Base-by-base conservation (phyloP, 352 stramenopile genomes). In the Pythium aquatile region DNA sequence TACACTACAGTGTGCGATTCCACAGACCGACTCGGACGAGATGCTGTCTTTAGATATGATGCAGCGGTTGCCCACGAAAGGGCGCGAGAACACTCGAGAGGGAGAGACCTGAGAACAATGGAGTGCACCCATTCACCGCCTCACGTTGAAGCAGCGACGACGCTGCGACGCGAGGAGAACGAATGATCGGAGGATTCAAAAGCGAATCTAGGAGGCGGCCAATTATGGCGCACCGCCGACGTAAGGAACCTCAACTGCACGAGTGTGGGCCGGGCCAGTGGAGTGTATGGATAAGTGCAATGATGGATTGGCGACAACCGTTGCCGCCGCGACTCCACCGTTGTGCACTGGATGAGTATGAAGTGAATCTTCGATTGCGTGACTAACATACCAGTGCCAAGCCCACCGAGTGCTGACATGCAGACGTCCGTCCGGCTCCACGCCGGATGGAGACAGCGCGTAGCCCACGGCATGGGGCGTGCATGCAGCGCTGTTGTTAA, bases 131-230 rank as follows among this genome's bases (percentile, higher is more conserved):
- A 24, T 24, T 24, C 20, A 24, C 20, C 20, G 20, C 26, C 28
- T 40, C 49, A 56, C 17, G 30, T 68, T 68, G 61, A 68, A 68
- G 61, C 30, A 62, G n/a, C 52, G 16, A 33, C 51, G 51, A 66
- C 44, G 11, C 13, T 44, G 61, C 61, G 61, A 67, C 58, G 46
- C 46, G 46, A 30, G 37, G 11, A 55, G 28, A 40, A 26, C 14
- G 10, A 20, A 54, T 46, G 62, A 69, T 69, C 14, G 10, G 32
- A 54, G 55, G 62, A 69, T 69, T 69, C 62, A 59, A 69, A 69
- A 63, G 53, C 39, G 62, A 69, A 69, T 69, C 62, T 69, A 46
- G n/a, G n/a, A 24, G n/a, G 44, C 44, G 20, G 6, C 44, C 44
- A 51, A 51, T 51, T 28, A 51, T 51, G 44, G 44, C n/a, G 24